A percentile compares a stretch with the other conserved stretches of the same genome.
Evolutionary conservation across 2,329 filamentous ascomycete species (phyloP).

Genomic region (Tolypocladium album): DNA sequence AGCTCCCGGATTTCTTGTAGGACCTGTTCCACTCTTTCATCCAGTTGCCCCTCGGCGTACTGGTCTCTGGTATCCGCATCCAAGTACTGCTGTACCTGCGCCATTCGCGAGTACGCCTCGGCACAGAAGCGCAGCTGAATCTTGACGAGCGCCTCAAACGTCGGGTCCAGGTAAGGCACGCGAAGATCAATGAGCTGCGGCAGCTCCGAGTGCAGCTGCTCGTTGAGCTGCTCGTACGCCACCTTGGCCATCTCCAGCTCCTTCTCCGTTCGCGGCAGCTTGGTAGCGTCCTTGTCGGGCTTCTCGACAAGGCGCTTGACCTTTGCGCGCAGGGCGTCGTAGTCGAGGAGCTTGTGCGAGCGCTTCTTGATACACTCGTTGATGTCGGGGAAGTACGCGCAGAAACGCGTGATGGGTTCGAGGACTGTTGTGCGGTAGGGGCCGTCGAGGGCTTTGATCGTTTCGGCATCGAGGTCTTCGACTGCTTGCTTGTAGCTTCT

Average conservation of each 20-base stretch:
- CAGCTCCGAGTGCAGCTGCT: constrained; percentile 85
- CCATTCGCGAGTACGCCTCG: constrained; percentile 95
- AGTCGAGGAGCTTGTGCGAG: constrained; percentile 95
- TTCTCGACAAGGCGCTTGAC: constrained; percentile 97
- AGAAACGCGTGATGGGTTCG: constrained; percentile 92
- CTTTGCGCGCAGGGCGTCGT: constrained; percentile 88
- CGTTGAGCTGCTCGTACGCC: constrained; percentile 93
- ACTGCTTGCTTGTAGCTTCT: constrained; percentile 98
- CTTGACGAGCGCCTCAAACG: constrained; percentile 96
- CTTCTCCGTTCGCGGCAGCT: constrained; percentile 90
- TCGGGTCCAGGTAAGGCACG: constrained; percentile 93
- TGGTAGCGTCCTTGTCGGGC: constrained; percentile 95
- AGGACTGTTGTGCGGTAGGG: constrained; percentile 91
- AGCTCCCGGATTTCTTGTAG: constrained; percentile 93
- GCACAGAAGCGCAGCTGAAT: constrained; percentile 97
- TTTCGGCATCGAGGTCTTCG: constrained; percentile 94
- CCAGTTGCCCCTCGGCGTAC: constrained; percentile 87
- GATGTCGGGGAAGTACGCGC: constrained; percentile 96
- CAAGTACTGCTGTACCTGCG: constrained; percentile 96
- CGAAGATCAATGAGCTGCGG: constrained; percentile 94
- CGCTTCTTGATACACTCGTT: constrained; percentile 99
- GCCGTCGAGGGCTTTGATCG: constrained; percentile 94
- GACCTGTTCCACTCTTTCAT: constrained; percentile 87
- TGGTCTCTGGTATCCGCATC: constrained; percentile 92
- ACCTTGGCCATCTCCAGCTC: constrained; percentile 90